These are phyloP conservation scores for Xenosphaeropsis pyriputrescens DNA, from an alignment of 2,329 filamentous ascomycete species.

Conservation along the genomic window DNA sequence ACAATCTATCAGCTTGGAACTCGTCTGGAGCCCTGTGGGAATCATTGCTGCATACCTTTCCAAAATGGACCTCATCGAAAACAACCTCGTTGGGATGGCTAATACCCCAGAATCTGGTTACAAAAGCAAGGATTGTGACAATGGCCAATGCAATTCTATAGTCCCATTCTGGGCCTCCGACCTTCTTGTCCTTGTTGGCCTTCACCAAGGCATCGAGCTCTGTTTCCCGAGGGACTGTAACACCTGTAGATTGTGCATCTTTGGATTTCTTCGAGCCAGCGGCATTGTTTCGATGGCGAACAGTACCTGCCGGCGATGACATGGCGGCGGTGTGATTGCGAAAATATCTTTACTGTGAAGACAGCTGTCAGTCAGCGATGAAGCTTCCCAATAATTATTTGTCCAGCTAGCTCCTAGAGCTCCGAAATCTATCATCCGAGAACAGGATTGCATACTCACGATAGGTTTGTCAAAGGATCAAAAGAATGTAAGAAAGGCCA, in stretches of 20 bases:
- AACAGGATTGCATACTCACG: background rate
- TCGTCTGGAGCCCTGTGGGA: slow-evolving; percentile 5
- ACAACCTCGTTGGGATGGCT: slow-evolving; percentile 92
- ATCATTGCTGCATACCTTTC: slow-evolving; percentile 55
- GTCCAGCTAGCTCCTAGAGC: background rate
- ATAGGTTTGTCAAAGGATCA: background rate
- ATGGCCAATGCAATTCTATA: slow-evolving; percentile 67
- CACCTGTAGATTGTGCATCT: slow-evolving; percentile 17
- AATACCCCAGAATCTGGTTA: slow-evolving; percentile 93
- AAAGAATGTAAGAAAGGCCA: too few species aligned
- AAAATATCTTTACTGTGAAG: background rate
- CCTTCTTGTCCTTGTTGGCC: slow-evolving; percentile 21
- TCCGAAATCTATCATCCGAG: background rate
- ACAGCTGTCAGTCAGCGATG: background rate
- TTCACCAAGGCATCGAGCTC: slow-evolving; percentile 37
- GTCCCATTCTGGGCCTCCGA: slow-evolving; percentile 53
- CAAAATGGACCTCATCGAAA: slow-evolving; percentile 98
- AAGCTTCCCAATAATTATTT: too few species aligned
- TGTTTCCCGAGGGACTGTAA: slow-evolving; percentile 16
- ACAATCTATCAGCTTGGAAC: slow-evolving; percentile 3
- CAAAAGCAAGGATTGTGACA: slow-evolving; percentile 72
- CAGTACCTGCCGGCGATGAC: slow-evolving; percentile 16
- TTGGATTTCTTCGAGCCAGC: slow-evolving; percentile 33
- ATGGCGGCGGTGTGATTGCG: slow-evolving; percentile 6
- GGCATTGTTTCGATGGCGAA: slow-evolving; percentile 25